Evolutionary conservation across 768 basidiomycete genomes (phyloP), one percentile per base, ranked within the genome.

Genomic region (Roridomyces roridus): DNA sequence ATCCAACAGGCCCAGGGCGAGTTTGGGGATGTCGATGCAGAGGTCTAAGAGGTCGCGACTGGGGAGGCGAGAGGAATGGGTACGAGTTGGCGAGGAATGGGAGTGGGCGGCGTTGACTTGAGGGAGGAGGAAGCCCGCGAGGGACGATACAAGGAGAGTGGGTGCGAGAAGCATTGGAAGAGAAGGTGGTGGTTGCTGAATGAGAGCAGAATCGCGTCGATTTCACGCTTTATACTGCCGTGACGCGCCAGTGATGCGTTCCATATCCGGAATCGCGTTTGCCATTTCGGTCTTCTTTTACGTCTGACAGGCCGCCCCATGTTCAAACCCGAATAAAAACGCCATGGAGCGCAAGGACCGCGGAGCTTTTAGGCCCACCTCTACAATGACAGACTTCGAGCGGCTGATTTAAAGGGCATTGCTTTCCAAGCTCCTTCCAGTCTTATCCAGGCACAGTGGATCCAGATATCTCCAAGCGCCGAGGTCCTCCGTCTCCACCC

Each of bases 171-270:
- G 58, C 58, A 59, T 59, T 45, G 51, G 9, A 37, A 43, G 42
- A 25, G 57, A 47, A 46, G 57, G 46, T 57, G 56, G 51, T 25
- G 10, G 57, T 54, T 53, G 46, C 46, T 52, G 57, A 21, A 59
- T 49, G 51, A 49, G 46, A 39, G 36, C 55, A 57, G 46, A 54
- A 59, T 46, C 48, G 47, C 24, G 12, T 10, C 45, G 10, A 18
- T 6, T 18, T 45, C 21, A 11, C 26, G 18, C 37, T 50, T 49
- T 59, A 54, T 54, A 59, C 20, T 23, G 44, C 40, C 39, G 5
- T 23, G 41, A 28, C 35, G 43, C n/a, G 58, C 39, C 39, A 40
- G 39, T 40, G 11, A 18, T 42, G 4, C 31, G 10, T 10, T 34
- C 31, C 31, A 34, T 34, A 34, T 34, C 31, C 31, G 31, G 31